Evolutionary conservation across 257 asterid genomes (phyloP).

Genomic region (Solanum chaucha): DNA sequence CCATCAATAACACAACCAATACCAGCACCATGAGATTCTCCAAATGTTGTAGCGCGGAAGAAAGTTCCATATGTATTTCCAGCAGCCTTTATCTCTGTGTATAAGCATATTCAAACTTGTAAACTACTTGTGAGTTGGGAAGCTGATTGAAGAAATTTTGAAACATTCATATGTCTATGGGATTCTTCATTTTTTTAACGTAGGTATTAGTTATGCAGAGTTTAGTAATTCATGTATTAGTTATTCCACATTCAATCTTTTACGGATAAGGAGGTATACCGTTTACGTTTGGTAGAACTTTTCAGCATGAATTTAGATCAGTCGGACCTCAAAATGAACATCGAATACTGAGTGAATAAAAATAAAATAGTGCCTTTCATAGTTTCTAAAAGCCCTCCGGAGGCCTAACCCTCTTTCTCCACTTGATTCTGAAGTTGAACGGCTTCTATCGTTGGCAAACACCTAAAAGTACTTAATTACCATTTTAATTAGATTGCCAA

Average conservation of each 20-base stretch:
- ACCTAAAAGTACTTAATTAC: background rate
- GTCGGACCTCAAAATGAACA: background rate
- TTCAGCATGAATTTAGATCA: background rate
- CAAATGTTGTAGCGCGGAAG: no score
- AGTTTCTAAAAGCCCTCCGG: no score
- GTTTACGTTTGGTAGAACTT: background rate
- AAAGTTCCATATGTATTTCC: no score
- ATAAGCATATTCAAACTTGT: no score
- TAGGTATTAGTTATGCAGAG: background rate
- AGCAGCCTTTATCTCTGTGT: no score
- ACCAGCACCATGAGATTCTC: no score
- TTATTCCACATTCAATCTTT: background rate
- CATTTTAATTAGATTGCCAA: background rate
- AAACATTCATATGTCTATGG: no score
- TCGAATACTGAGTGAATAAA: background rate
- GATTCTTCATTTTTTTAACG: no score
- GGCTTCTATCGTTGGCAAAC: background rate
- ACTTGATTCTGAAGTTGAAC: accelerated
- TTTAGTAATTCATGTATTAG: background rate
- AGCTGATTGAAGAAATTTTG: no score
- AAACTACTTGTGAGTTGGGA: no score
- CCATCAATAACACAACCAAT: no score
- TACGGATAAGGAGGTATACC: background rate
- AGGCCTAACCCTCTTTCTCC: background rate
- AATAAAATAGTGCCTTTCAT: no score